These are phyloP conservation scores for Phytomonas francai DNA, from an alignment of 208 protist genomes.

Conservation along the genomic window DNA sequence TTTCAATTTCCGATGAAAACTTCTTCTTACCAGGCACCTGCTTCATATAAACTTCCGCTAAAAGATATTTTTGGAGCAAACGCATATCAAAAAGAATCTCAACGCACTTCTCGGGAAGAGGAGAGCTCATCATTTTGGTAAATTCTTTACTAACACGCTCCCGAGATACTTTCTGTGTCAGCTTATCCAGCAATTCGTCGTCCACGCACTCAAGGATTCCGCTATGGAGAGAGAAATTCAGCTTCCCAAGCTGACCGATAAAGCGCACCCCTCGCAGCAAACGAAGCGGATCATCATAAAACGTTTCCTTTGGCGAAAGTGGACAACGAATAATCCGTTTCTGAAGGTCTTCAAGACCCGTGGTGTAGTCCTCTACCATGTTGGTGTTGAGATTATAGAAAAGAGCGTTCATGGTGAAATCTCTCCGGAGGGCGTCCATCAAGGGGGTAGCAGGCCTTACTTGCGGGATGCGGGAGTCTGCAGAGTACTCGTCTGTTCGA, in stretches of 20 bases:
- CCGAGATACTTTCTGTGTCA: conserved; percentile 75
- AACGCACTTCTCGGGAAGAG: conserved; percentile 51
- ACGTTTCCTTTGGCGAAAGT: conserved; percentile 72
- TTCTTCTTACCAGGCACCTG: conserved; percentile 29
- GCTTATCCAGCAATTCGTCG: conserved; percentile 32
- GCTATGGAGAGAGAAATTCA: conserved; percentile 77
- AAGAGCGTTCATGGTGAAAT: conserved; percentile 99
- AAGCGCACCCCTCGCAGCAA: conserved; percentile 92
- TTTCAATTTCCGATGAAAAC: conserved; percentile 32
- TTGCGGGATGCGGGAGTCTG: conserved; percentile 87
- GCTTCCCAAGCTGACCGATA: conserved; percentile 73
- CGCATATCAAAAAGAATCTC: conserved; percentile 40
- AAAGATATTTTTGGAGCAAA: conserved; percentile 56
- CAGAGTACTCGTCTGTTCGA: conserved; percentile 89
- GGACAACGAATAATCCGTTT: conserved; percentile 86
- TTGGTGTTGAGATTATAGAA: conserved; percentile 98
- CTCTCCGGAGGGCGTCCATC: conserved; percentile 95
- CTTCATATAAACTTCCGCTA: conserved; percentile 52
- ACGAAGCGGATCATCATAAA: conserved; percentile 92
- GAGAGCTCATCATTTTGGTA: conserved; percentile 64
- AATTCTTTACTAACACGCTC: conserved; percentile 84
- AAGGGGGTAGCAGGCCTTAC: conserved; percentile 65
- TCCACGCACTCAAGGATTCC: conserved; percentile 44
- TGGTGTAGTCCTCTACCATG: conserved; percentile 93
- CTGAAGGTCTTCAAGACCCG: conserved; percentile 86